phyloP scores from a whole-genome alignment of 2,329 filamentous ascomycete genomes.

The Trichoderma atroviride region DNA sequence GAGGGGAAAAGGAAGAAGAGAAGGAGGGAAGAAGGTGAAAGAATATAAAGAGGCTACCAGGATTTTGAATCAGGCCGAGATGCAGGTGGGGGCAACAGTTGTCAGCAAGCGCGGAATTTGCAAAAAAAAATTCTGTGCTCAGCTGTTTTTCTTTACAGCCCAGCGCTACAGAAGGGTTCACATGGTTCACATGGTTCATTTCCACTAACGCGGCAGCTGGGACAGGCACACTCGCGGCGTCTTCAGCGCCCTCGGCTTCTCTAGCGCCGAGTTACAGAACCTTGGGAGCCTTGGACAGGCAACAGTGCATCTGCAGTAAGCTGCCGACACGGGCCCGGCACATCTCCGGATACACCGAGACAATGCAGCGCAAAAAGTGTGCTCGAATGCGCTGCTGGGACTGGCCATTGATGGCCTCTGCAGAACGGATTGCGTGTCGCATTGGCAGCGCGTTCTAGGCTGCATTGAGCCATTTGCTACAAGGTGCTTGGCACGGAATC shows the following conservation, averaged over 20 bases:
- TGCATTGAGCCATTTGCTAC: neutral
- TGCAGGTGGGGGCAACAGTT: constrained; percentile 24
- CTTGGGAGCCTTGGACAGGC: neutral
- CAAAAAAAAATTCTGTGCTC: neutral
- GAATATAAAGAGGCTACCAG: neutral
- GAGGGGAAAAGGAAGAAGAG: constrained; percentile 17
- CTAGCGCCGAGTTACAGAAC: neutral
- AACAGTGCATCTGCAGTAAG: neutral
- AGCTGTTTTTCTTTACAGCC: neutral
- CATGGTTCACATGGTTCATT: neutral
- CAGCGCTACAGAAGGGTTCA: neutral
- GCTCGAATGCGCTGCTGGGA: constrained; percentile 9
- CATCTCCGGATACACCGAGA: neutral
- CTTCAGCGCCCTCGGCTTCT: constrained; percentile 5
- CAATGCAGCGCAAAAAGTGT: neutral
- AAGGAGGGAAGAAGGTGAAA: neutral
- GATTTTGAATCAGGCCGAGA: constrained; percentile 28
- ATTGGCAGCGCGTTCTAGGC: neutral
- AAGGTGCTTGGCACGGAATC: neutral
- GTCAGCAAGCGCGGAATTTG: constrained; percentile 22
- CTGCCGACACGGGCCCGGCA: neutral
- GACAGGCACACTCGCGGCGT: neutral
- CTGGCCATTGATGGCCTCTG: neutral
- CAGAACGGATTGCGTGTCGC: neutral
- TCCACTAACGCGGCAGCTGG: constrained; percentile 4